phyloP scores from a whole-genome alignment of 768 basidiomycete species.

The Collybiopsis luxurians region DNA sequence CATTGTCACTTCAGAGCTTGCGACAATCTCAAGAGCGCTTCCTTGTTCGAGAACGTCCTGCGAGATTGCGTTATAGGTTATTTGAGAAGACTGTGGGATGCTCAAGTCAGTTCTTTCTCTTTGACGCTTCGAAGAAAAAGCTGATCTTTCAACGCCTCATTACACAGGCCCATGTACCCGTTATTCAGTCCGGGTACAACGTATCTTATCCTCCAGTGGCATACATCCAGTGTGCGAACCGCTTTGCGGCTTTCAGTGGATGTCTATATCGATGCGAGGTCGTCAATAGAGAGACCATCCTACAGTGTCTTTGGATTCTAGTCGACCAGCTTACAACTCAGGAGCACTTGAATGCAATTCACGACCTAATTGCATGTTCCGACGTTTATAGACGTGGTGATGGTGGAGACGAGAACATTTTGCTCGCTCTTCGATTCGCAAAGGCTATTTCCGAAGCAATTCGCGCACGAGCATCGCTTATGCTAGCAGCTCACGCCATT shows the following conservation, averaged over 20 bases:
- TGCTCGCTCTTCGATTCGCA: background rate
- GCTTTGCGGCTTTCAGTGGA: background rate
- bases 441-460: background rate
- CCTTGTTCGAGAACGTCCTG: background rate
- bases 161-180: background rate
- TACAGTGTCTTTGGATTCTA: background rate
- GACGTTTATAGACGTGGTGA: background rate
- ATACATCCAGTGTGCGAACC: background rate
- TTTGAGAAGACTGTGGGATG: background rate
- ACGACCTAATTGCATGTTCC: background rate
- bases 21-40: background rate
- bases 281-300: background rate
- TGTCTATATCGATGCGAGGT: background rate
- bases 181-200: background rate
- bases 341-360: background rate
- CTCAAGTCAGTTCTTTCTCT: background rate
- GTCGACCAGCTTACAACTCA: background rate
- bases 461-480: too few species aligned
- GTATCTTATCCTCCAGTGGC: background rate
- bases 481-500: too few species aligned
- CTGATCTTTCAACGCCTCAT: background rate
- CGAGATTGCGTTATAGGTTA: background rate
- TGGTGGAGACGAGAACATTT: background rate
- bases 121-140: background rate
- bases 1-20: background rate